Base-by-base conservation (phyloP, 2,329 filamentous ascomycete species). In the Knoxdaviesia capensis region DNA sequence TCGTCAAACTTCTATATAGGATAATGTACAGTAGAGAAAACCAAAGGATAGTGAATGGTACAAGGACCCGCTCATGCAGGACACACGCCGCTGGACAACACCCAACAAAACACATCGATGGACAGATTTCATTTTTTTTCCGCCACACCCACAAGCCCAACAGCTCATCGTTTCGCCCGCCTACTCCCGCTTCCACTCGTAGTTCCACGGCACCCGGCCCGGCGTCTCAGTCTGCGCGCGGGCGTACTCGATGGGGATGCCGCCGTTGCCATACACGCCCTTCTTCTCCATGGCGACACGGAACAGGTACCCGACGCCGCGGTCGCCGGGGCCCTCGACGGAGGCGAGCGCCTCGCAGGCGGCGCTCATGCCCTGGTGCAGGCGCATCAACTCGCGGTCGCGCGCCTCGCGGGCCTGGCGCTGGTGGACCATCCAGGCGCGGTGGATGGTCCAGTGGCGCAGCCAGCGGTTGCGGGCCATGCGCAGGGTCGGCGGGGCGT, bases 381-480 rank as follows among this genome's bases (percentile, higher is more conserved):
- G 70, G 46, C 82, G 69, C 62, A 85, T 74, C 39, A 94, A 69
- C 57, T 87, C 83, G 43, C 68, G 63, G 55, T 82, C 69, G 41
- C 75, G 69, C 34, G 65, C 62, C 48, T 71, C 65, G 40, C 77
- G 76, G 52, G 77, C 69, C 56, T 81, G 72, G 50, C 77, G 71
- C 52, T 78, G 76, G 62, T 80, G 80, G 31, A 96, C 68, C 53
- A 83, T 70, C 85, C 87, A 96, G 28, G 88, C 88, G 52, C 90
- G 86, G 67, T 96, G 87, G 60, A 98, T 96, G 41, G 90, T 96
- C 90, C 90, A 98, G 68, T 98, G 90, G 39, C 90, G 83, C 48
- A 98, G 76, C 60, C 77, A 73, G 44, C 90, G 78, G 59, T 80
- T 81, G 51, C 88, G 85, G 36, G 76, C 85, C 71, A 96, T 87